Conservation (phyloP, 2,329 filamentous ascomycete genomes). For the Nemania sp. region DNA sequence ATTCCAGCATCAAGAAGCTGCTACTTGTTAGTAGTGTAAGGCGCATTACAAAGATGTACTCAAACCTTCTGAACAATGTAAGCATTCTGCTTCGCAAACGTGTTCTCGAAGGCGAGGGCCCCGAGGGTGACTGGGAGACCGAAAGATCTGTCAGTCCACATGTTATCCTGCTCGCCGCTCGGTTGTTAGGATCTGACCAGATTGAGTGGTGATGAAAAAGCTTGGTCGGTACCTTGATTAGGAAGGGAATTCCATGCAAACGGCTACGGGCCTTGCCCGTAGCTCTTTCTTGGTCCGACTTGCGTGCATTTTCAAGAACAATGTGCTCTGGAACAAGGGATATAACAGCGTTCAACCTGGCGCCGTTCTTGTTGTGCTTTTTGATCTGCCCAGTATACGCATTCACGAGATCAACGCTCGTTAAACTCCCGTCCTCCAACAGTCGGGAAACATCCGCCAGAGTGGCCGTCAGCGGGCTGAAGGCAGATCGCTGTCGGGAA, state of each 20-base stretch:
- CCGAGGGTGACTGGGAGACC: not conserved
- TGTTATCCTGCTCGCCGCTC: slow-evolving; percentile 9
- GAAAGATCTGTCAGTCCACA: slow-evolving; percentile 3
- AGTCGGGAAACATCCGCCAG: not conserved
- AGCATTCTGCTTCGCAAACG: slow-evolving; percentile 10
- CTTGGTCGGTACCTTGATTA: not conserved
- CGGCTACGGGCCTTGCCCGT: not conserved
- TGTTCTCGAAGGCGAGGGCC: not conserved
- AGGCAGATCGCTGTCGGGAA: too few species aligned
- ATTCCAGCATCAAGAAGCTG: too few species aligned
- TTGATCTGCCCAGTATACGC: not conserved
- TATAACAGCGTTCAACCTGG: slow-evolving; percentile 1
- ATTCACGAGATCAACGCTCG: slow-evolving; percentile 9
- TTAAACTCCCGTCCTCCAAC: not conserved
- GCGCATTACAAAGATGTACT: too few species aligned
- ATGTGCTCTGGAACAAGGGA: not conserved
- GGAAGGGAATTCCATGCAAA: slow-evolving; percentile 5
- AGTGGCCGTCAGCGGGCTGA: slow-evolving; percentile 1
- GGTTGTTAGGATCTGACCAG: too few species aligned
- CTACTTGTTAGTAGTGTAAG: too few species aligned
- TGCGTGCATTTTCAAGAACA: not conserved
- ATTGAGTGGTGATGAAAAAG: too few species aligned
- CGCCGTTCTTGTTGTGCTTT: not conserved
- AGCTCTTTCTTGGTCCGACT: not conserved
- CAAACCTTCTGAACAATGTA: slow-evolving; percentile 11